These are phyloP conservation scores for Fusarium illudens DNA, from an alignment of 2,329 filamentous ascomycete genomes.

Conservation along the genomic window DNA sequence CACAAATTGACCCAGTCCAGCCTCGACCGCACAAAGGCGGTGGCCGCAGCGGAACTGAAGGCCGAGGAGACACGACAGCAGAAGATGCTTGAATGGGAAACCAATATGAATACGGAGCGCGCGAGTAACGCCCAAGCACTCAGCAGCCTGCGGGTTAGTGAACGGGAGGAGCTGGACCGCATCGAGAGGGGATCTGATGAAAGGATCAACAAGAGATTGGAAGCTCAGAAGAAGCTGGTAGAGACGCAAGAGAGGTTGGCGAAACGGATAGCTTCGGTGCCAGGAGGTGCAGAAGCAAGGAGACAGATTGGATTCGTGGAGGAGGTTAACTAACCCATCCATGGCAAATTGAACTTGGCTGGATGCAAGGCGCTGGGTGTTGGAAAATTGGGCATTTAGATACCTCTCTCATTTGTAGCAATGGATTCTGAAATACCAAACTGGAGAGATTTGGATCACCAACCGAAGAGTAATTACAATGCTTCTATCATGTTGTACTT, in stretches of 20 bases:
- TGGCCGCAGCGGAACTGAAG: constrained; percentile 58
- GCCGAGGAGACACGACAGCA: constrained; percentile 55
- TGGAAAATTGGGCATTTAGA: neutral
- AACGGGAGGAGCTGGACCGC: constrained; percentile 60
- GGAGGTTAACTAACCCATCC: constrained; percentile 54
- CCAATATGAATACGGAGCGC: constrained; percentile 54
- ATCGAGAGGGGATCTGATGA: constrained; percentile 58
- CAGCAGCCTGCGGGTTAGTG: constrained; percentile 57
- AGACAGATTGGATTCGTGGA: constrained; percentile 66
- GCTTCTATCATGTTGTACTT: neutral
- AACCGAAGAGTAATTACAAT: neutral
- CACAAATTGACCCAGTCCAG: constrained; percentile 57
- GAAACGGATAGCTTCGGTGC: constrained; percentile 55
- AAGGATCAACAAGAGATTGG: constrained; percentile 55
- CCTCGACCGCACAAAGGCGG: constrained; percentile 53
- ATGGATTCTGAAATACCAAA: neutral
- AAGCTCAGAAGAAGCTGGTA: constrained; percentile 62
- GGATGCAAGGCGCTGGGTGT: neutral
- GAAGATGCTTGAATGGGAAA: constrained; percentile 60
- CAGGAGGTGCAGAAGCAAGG: constrained; percentile 42
- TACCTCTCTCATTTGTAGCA: neutral
- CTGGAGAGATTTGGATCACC: neutral
- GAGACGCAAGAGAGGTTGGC: constrained; percentile 55
- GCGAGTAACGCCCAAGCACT: constrained; percentile 60
- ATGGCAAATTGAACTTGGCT: neutral